Percentiles rank a stretch among this genome's conserved stretches.
phyloP scores from a whole-genome alignment of 1,284 basidiomycete species.

The Golubevia pallescens region DNA sequence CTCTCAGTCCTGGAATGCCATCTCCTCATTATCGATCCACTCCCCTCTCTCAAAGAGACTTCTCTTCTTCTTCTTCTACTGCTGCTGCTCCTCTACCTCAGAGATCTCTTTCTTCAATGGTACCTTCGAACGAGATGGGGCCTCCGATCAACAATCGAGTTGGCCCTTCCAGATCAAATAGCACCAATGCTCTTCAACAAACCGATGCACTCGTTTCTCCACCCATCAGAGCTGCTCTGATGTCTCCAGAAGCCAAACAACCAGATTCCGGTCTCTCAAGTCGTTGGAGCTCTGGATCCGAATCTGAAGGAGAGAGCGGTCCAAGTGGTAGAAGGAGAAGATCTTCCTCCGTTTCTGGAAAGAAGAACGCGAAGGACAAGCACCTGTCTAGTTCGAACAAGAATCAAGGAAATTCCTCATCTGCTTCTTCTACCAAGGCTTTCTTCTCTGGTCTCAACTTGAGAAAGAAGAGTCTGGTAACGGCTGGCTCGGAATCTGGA shows the following conservation, averaged over 20 bases:
- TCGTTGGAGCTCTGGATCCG: constrained; percentile 45
- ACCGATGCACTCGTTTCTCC: not conserved
- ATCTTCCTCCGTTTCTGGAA: not conserved
- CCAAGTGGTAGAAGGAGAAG: not conserved
- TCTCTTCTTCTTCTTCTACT: not conserved
- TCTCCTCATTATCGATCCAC: not conserved
- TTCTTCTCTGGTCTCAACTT: constrained; percentile 14
- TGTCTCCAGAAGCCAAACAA: not conserved
- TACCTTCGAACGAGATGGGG: not conserved
- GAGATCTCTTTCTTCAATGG: no score
- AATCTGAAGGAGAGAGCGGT: constrained; percentile 22
- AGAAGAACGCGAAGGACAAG: constrained; percentile 1
- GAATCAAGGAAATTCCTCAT: constrained; percentile 15
- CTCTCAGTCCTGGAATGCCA: not conserved
- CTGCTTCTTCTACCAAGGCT: constrained; percentile 23
- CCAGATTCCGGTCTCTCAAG: constrained; percentile 8
- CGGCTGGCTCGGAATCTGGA: constrained; percentile 13
- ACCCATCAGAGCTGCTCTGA: not conserved
- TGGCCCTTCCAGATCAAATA: not conserved
- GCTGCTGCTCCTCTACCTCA: no score
- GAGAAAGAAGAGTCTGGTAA: constrained; percentile 38
- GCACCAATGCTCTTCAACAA: not conserved
- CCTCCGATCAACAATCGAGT: no score
- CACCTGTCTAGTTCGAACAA: constrained; percentile 12
- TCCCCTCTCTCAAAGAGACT: not conserved